A percentile compares a stretch with the other conserved stretches of the same genome.
Evolutionary conservation across 2,329 filamentous ascomycete genomes (phyloP).

Genomic region (Gaeumannomyces sp.): DNA sequence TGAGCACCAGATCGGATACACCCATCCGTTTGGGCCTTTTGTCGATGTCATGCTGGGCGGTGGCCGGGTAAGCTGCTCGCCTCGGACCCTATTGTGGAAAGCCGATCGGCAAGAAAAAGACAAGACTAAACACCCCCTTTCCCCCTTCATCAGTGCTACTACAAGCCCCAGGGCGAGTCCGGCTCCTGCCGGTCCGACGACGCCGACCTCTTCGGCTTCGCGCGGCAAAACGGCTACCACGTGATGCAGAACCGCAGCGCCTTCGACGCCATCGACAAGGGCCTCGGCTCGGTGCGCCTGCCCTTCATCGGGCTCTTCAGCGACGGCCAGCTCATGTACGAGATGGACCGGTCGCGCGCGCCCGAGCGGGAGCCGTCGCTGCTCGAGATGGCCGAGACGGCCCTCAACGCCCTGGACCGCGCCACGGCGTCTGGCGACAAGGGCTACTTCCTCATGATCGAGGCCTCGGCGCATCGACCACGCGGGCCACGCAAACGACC

Average conservation of each 20-base stretch:
- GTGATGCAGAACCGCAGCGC: conserved; percentile 28
- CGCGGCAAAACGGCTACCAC: conserved; percentile 27
- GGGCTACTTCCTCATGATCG: conserved; percentile 35
- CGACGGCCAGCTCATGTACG: conserved; percentile 27
- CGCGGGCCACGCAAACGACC: conserved; percentile 44
- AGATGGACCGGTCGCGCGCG: conserved; percentile 28
- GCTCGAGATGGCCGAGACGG: conserved; percentile 32
- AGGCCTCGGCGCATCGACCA: conserved; percentile 32
- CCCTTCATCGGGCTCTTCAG: conserved; percentile 34
- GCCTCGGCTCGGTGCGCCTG: conserved; percentile 22
- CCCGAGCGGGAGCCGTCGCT: conserved; percentile 30
- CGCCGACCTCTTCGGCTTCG: conserved; percentile 29
- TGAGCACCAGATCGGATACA: conserved; percentile 31
- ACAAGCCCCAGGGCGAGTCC: conserved; percentile 30
- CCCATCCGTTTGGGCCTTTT: conserved; percentile 30
- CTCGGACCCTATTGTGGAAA: too few relatives aligned
- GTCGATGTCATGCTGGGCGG: conserved; percentile 35
- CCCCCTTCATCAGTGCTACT: conserved; percentile 25
- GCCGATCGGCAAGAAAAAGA: too few relatives aligned
- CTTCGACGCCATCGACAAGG: conserved; percentile 26
- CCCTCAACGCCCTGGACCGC: conserved; percentile 29
- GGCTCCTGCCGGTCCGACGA: conserved; percentile 31
- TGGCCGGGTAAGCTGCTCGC: conserved; percentile 19
- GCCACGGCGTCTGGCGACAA: conserved; percentile 25
- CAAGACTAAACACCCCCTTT: background rate